These are phyloP conservation scores for Bjerkandera adusta DNA, from an alignment of 1,284 basidiomycete species.

Conservation along the genomic window DNA sequence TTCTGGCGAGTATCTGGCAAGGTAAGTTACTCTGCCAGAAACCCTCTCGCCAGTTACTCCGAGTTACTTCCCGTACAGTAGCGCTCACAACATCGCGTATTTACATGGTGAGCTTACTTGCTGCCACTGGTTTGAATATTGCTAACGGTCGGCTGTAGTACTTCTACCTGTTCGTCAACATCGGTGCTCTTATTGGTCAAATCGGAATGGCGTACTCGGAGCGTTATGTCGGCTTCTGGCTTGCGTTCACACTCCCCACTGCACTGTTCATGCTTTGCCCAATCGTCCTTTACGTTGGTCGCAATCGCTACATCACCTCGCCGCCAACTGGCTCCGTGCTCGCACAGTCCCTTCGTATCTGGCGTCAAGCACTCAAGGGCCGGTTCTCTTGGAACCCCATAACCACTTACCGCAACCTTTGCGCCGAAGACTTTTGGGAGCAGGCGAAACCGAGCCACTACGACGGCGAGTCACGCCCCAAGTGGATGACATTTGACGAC, in stretches of 20 bases:
- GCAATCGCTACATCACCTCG: conserved; percentile 62
- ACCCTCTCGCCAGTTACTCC: too few species aligned
- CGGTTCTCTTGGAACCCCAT: conserved; percentile 62
- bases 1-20: too few species aligned
- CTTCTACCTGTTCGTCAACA: conserved; percentile 79
- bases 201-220: conserved; percentile 73
- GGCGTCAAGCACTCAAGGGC: conserved; percentile 48
- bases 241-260: conserved; percentile 71
- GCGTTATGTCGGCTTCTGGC: conserved; percentile 75
- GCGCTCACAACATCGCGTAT: conserved; percentile 65
- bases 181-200: conserved; percentile 72
- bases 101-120: conserved; percentile 54
- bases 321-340: conserved; percentile 83
- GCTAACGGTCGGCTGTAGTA: conserved; percentile 41
- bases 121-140: neutral
- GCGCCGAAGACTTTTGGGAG: conserved; percentile 76
- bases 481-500: conserved; percentile 78
- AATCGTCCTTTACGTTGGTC: conserved; percentile 64
- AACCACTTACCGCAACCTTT: conserved; percentile 45
- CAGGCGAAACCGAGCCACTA: conserved; percentile 65
- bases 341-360: conserved; percentile 46
- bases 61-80: too few species aligned
- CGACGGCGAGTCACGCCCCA: conserved; percentile 40
- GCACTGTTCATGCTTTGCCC: conserved; percentile 68
- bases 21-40: too few species aligned